Percentiles rank a stretch among this genome's conserved stretches.
Evolutionary conservation across 345 rosid genomes (phyloP).

Genomic region (Eucalyptus grandis): DNA sequence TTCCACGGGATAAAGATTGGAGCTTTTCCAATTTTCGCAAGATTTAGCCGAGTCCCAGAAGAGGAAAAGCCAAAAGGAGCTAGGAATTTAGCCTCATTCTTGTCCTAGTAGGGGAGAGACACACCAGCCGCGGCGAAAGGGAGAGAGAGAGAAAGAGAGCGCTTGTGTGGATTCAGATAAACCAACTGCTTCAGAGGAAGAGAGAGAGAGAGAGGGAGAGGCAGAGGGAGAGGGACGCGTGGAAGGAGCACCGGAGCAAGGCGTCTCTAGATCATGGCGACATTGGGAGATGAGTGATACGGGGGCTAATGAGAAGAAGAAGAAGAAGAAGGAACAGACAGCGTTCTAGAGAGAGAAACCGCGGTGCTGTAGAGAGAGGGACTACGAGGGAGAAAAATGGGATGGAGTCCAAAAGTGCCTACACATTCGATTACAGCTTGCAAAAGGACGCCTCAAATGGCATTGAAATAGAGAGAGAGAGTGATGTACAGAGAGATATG

Average conservation of each 20-base stretch:
- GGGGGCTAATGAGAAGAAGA: neutral
- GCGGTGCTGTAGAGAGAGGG: neutral
- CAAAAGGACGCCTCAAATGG: neutral
- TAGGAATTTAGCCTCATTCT: constrained; percentile 33
- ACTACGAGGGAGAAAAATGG: neutral
- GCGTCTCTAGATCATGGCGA: constrained; percentile 13
- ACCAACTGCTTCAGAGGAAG: neutral
- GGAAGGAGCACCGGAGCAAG: constrained; percentile 1
- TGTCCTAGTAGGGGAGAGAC: neutral
- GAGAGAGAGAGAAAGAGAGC: neutral
- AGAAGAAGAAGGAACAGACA: neutral
- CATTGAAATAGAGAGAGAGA: neutral
- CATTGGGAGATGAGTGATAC: constrained; percentile 3
- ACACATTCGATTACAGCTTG: constrained; percentile 39
- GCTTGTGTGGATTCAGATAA: neutral
- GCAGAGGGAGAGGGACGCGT: constrained; percentile 15
- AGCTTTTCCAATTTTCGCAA: neutral
- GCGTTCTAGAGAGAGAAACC: neutral
- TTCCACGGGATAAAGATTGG: neutral
- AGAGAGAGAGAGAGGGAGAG: neutral
- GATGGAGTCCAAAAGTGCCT: neutral
- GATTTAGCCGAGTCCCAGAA: neutral
- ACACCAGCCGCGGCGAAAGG: neutral
- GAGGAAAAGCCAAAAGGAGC: neutral
- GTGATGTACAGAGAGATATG: neutral